These are phyloP conservation scores for Fusarium albidum DNA, from an alignment of 2,329 filamentous ascomycete species.

Conservation along the genomic window DNA sequence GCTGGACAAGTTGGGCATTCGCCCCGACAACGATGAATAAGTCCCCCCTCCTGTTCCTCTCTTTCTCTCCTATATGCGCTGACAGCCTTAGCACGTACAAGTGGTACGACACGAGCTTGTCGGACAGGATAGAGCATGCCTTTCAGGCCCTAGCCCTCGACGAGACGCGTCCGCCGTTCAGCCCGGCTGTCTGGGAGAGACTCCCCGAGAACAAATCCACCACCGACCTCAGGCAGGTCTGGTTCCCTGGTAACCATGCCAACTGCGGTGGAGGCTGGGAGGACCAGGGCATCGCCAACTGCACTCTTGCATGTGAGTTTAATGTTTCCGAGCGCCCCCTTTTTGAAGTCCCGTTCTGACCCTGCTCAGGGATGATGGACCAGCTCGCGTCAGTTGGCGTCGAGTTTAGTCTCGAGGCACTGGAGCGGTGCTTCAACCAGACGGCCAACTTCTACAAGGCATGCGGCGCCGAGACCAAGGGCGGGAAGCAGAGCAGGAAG, in stretches of 20 bases:
- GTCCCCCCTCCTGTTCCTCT: conserved; percentile 39
- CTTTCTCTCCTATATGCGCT: no score
- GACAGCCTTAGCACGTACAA: conserved; percentile 51
- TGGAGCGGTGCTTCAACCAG: conserved; percentile 51
- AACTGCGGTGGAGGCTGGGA: conserved; percentile 75
- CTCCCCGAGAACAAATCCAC: conserved; percentile 46
- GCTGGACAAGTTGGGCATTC: conserved; percentile 57
- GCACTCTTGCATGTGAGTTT: conserved; percentile 50
- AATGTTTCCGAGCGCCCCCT: background rate
- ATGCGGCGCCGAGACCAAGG: conserved; percentile 10
- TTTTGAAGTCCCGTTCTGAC: background rate
- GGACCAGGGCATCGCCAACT: conserved; percentile 55
- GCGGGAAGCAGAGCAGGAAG: conserved; percentile 21
- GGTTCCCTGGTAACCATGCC: conserved; percentile 77
- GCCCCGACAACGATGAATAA: conserved; percentile 56
- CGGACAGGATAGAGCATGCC: conserved; percentile 61
- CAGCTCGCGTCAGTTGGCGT: conserved; percentile 60
- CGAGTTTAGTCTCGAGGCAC: conserved; percentile 55
- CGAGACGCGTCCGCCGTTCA: conserved; percentile 62
- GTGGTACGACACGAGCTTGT: conserved; percentile 63
- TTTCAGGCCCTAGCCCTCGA: conserved; percentile 68
- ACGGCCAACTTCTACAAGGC: conserved; percentile 45
- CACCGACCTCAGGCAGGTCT: conserved; percentile 60
- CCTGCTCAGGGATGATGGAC: conserved; percentile 61
- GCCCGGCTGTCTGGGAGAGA: conserved; percentile 64